These are phyloP conservation scores for Metarhizium rileyi DNA, from an alignment of 2,329 filamentous ascomycete species.

Conservation along the genomic window DNA sequence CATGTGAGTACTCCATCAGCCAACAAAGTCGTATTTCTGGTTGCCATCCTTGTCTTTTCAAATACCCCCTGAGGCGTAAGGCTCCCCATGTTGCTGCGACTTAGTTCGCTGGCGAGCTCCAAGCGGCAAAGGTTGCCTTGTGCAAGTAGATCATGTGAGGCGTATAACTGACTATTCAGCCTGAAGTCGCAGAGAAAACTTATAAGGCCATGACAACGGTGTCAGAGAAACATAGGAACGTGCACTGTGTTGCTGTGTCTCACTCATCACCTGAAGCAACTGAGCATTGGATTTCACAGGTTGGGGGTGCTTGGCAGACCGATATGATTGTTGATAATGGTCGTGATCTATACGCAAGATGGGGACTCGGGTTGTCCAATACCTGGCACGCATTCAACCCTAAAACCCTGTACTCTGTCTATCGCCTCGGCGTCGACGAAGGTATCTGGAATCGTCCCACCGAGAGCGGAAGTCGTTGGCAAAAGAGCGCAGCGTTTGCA, in stretches of 20 bases:
- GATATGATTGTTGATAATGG: constrained; percentile 50
- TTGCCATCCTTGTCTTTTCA: not conserved
- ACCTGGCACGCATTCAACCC: constrained; percentile 56
- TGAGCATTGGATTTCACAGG: constrained; percentile 45
- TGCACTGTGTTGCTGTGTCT: constrained; percentile 53
- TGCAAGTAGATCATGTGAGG: not conserved
- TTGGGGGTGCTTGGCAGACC: constrained; percentile 47
- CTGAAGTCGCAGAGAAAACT: constrained; percentile 56
- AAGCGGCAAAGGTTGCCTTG: too few relatives aligned
- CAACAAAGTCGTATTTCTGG: not conserved
- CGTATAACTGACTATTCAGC: not conserved
- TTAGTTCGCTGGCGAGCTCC: too few relatives aligned
- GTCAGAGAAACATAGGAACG: constrained; percentile 36
- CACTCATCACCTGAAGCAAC: constrained; percentile 46
- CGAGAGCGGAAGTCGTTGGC: constrained; percentile 59
- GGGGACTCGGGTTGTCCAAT: constrained; percentile 53
- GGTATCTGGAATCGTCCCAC: constrained; percentile 57
- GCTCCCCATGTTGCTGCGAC: not conserved
- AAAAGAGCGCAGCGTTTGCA: constrained; percentile 56
- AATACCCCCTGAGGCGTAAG: not conserved
- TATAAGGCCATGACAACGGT: constrained; percentile 45
- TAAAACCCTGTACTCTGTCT: constrained; percentile 44
- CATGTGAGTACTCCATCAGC: constrained; percentile 41
- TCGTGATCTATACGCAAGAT: constrained; percentile 51
- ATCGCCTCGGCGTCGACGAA: constrained; percentile 49